These are phyloP conservation scores for Triticum dicoccoides DNA, from an alignment of 176 grass and related monocot genomes.

Conservation along the genomic window DNA sequence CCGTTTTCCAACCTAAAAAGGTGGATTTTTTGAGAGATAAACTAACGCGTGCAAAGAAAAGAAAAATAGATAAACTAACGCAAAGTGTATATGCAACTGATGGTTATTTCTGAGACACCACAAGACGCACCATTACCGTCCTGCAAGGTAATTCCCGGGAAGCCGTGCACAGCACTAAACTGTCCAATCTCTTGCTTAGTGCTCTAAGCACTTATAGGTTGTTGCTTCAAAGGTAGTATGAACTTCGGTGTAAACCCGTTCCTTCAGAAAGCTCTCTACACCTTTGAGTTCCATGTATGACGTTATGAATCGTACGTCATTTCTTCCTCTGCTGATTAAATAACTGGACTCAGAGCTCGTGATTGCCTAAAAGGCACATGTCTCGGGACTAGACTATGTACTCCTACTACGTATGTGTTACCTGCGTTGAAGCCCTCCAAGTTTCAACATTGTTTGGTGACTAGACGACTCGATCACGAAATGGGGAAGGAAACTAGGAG, in stretches of 20 bases:
- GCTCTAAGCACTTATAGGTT: conserved; percentile 1
- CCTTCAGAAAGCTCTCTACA: not conserved
- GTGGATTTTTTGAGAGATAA: no score
- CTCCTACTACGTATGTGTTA: no score
- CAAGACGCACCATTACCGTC: not conserved
- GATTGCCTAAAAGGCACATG: not conserved
- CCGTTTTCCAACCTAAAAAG: no score
- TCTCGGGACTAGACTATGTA: not conserved
- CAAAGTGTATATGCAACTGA: not conserved
- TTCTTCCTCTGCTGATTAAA: conserved; percentile 1
- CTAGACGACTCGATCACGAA: not conserved
- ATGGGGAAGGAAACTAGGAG: not conserved
- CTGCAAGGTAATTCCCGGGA: not conserved
- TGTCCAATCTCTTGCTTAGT: not conserved
- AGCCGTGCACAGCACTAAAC: not conserved
- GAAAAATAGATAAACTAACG: no score
- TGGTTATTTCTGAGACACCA: not conserved
- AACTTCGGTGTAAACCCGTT: conserved; percentile 10
- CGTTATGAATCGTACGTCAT: not conserved
- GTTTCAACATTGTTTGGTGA: not conserved
- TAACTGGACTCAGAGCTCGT: not conserved
- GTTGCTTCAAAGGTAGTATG: conserved; percentile 11
- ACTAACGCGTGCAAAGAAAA: no score
- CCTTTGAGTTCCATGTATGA: not conserved
- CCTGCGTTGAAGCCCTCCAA: not conserved